A percentile compares a stretch with the other conserved stretches of the same genome.
Conservation (phyloP, 495 filamentous ascomycete species). For the Aspergillus mulundensis region DNA sequence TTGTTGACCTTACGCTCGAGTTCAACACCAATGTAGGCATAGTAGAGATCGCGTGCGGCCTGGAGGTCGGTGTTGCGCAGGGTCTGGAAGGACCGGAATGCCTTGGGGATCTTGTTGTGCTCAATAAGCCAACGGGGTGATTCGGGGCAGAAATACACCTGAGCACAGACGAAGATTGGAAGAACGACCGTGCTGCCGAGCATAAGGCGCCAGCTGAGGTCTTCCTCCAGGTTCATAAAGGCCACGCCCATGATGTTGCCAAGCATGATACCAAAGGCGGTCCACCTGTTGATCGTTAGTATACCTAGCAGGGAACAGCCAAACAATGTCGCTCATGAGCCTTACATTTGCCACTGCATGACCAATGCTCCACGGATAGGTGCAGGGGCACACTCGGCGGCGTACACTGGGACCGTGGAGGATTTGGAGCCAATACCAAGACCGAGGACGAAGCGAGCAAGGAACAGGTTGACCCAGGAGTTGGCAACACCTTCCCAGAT, state of each 20-base stretch:
- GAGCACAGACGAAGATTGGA: constrained; percentile 40
- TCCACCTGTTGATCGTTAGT: neutral
- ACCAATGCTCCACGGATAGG: constrained; percentile 57
- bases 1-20: constrained; percentile 43
- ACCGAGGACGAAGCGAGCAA: constrained; percentile 57
- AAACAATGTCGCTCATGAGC: neutral
- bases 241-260: constrained; percentile 67
- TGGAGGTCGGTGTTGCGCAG: constrained; percentile 46
- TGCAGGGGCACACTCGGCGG: constrained; percentile 54
- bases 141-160: constrained; percentile 61
- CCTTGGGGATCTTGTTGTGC: constrained; percentile 42
- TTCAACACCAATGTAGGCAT: constrained; percentile 45
- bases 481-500: constrained; percentile 48
- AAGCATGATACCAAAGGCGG: neutral
- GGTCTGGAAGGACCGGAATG: constrained; percentile 41
- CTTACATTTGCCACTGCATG: constrained; percentile 59
- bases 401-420: constrained; percentile 55
- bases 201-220: constrained; percentile 45
- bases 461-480: constrained; percentile 50
- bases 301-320: neutral
- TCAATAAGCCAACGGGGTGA: constrained; percentile 66
- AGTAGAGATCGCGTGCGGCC: constrained; percentile 52
- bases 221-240: constrained; percentile 43
- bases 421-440: constrained; percentile 60
- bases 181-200: constrained; percentile 44